Evolutionary conservation across 1,284 basidiomycete genomes (phyloP), one percentile per base, ranked within the genome.

Genomic region (Malassezia japonica): DNA sequence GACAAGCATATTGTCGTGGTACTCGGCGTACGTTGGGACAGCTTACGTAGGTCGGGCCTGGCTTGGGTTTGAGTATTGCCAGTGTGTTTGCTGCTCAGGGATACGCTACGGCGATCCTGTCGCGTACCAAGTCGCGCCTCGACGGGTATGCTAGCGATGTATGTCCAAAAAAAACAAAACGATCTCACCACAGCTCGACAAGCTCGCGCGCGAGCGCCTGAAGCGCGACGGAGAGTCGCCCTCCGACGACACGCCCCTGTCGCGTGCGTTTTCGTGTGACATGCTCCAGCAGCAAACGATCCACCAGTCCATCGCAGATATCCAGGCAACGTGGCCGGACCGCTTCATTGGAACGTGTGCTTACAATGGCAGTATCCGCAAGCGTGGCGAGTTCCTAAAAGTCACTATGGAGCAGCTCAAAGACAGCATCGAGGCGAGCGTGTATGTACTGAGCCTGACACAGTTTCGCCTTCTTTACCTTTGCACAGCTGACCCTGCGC

Each of bases 351-450:
- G 65, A 3, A 67, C 61, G 1, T 61, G 61, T 0, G 56, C 56
- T 24, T 67, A 58, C 55, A 67, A 67, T 23, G 63, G 61, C 9
- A 58, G 55, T 6, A 41, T 65, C 8, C 52, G 65, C 4, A 60
- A 60, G 25, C 40, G 62, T 1, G 55, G 57, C 0, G 55, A 57
- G 3, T 65, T 67, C 23, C 27, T 67, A 13, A 41, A 58, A n/a
- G 53, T 57, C 27, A 36, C 46, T 7, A 28, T 50, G 13, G 46
- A 60, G 2, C 52, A 57, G 44, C 24, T 65, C 5, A 24, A 60
- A 43, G 42, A 65, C 2, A 54, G 52, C 16, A 47, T 63, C 1
- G 53, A 62, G 23, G 63, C 50, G 4, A 60, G 57, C 18, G 55
- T 65, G 45, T 53, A 28, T 31, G 54, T 39, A 7, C 6, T 51